Evolutionary conservation across 495 filamentous ascomycete genomes (phyloP).

Genomic region (Penicillium waksmanii): DNA sequence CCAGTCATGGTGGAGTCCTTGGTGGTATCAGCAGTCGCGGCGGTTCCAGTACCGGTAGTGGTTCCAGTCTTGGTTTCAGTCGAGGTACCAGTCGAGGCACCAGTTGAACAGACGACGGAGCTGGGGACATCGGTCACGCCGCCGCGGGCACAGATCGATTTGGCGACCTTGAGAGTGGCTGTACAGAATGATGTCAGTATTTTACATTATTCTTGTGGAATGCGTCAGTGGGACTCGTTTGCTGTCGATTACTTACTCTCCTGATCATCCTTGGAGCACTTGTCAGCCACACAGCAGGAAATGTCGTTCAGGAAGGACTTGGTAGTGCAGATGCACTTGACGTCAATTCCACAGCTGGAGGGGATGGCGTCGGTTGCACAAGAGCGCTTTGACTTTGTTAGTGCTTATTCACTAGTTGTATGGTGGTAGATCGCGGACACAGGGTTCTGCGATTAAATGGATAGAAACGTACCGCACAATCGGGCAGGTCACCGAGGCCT

Average conservation of each 20-base stretch:
- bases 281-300: slow-evolving; percentile 64
- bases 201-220: too few species aligned
- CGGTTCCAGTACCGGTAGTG: neutral
- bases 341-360: slow-evolving; percentile 57
- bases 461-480: slow-evolving; percentile 46
- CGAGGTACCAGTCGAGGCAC: slow-evolving; percentile 12
- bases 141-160: slow-evolving; percentile 50
- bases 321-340: slow-evolving; percentile 70
- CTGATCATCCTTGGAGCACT: slow-evolving; percentile 60
- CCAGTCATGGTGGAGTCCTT: slow-evolving; percentile 3
- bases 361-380: slow-evolving; percentile 58
- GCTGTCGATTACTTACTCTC: slow-evolving; percentile 58
- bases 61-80: slow-evolving; percentile 16
- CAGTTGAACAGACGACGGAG: slow-evolving; percentile 37
- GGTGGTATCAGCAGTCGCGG: slow-evolving; percentile 12
- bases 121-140: slow-evolving; percentile 46
- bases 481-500: slow-evolving; percentile 48
- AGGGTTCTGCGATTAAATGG: neutral
- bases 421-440: neutral
- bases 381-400: slow-evolving; percentile 35
- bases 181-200: neutral
- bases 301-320: slow-evolving; percentile 61
- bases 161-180: slow-evolving; percentile 56
- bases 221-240: too few species aligned
- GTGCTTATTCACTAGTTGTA: neutral